Evolutionary conservation across 306 rosid genomes (phyloP).

Genomic region (Aeschynomene evenia): DNA sequence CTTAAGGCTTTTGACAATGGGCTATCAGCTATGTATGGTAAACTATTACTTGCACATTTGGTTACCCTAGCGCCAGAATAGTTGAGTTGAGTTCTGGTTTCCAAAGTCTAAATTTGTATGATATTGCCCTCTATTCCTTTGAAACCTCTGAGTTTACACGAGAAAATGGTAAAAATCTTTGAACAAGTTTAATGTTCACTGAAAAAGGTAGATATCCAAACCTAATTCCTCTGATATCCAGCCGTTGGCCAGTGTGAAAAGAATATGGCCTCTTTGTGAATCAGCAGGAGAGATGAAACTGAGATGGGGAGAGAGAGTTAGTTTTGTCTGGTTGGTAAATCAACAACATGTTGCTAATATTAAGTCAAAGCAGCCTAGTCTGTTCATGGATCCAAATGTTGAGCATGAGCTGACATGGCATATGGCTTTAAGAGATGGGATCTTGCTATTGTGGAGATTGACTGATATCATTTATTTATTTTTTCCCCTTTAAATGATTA

Average conservation of each 20-base stretch:
- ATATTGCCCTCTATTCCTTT: not conserved
- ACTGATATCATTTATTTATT: conserved; percentile 7
- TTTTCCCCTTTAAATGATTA: not conserved
- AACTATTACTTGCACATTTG: not conserved
- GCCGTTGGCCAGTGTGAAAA: conserved; percentile 4
- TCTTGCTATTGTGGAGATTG: not conserved
- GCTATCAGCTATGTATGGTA: not conserved
- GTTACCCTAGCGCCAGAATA: not conserved
- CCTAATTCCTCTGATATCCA: not conserved
- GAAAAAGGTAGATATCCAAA: not conserved
- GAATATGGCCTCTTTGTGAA: not conserved
- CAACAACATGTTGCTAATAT: conserved; percentile 2
- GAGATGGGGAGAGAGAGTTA: not conserved
- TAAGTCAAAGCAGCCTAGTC: not conserved
- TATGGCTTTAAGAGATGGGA: conserved; percentile 17
- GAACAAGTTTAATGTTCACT: not conserved
- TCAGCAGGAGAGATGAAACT: not conserved
- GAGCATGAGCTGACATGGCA: not conserved
- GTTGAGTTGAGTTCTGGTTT: not conserved
- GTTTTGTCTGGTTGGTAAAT: not conserved
- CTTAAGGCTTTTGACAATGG: not conserved
- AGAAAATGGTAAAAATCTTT: conserved; percentile 5
- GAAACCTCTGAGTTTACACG: not conserved
- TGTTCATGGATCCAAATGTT: conserved; percentile 7
- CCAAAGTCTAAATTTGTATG: not conserved